phyloP scores from a whole-genome alignment of 352 stramenopile genomes.

The Phytopythium helicoides region DNA sequence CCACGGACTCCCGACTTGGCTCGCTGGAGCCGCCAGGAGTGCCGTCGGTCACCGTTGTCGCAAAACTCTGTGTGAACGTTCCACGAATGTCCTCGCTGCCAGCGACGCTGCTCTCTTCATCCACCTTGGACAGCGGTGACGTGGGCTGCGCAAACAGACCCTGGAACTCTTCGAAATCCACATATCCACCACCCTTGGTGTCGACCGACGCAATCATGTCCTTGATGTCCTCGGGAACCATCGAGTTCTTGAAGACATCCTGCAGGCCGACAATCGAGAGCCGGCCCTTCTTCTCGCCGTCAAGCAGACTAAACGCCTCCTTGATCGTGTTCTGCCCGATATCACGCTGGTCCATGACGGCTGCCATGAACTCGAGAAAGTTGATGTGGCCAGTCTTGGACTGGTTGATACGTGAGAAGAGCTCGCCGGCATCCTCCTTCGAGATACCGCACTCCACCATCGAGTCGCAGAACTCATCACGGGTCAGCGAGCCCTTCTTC shows the following conservation, averaged over 20 bases:
- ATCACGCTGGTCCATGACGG: conserved; percentile 89
- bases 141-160: conserved; percentile 48
- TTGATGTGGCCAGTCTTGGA: conserved; percentile 86
- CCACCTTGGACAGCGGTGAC: conserved; percentile 31
- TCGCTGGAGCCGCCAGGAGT: background rate
- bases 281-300: conserved; percentile 88
- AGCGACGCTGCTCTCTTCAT: conserved; percentile 23
- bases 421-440: conserved; percentile 70
- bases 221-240: conserved; percentile 83
- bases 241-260: conserved; percentile 87
- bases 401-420: conserved; percentile 78
- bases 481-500: conserved; percentile 85
- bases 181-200: conserved; percentile 68
- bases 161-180: conserved; percentile 92
- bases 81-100: conserved; percentile 4
- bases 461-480: conserved; percentile 92
- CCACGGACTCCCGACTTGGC: background rate
- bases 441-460: conserved; percentile 87
- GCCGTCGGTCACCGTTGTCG: background rate
- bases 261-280: conserved; percentile 90
- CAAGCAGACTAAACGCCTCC: conserved; percentile 88
- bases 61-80: conserved; percentile 3
- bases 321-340: conserved; percentile 91
- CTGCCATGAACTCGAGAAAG: conserved; percentile 96
- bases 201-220: conserved; percentile 90